Evolutionary conservation across 192 early-diverging fungal genomes (phyloP), one percentile per base, ranked within the genome.

Genomic region (Rhizophlyctis rosea): DNA sequence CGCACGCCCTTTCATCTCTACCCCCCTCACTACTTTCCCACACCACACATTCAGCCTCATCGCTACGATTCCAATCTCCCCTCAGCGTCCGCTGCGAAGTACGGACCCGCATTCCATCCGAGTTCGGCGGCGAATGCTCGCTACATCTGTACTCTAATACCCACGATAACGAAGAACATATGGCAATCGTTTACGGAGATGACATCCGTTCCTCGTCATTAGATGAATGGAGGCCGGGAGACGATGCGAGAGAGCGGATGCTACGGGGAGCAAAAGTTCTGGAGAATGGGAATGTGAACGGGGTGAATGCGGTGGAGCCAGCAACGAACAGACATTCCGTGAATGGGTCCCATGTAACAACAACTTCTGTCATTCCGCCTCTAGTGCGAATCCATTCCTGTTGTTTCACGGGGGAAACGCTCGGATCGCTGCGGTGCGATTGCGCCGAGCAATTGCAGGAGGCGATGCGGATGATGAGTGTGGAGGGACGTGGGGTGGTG

Each of bases 391-490:
- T 98, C 47, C 96, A 98, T 68, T 96, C 94, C 0, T 94, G 92
- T 67, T 98, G 96, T 67, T 96, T 95, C 61, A 98, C 96, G 0
- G 94, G 96, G 48, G 96, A 98, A 66, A 96, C 92, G 0, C 85
- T 96, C 2, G 87, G 89, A 24, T 91, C 89, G 9, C 84, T 83
- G 55, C 83, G 96, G 9, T 98, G 96, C 65, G 96, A 98, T 72
- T 98, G 96, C 75, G 93, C 59, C 23, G 92, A 94, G 62, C 95
- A 98, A 68, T 77, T 98, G 56, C 86, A 94, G 54, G 88, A 90
- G 68, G 90, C 95, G 0, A 95, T 96, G 91, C 75, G 86, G 47
- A 70, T 87, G 57, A 96, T 98, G 75, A 86, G 90, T 57, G 64
- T 66, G 28, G 91, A 90, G 61, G 89, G 91, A 14, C 76, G 87